Percentiles rank a stretch among this genome's conserved stretches.
phyloP scores from a whole-genome alignment of 371 early-diverging fungal species.

The Mycotypha africana region DNA sequence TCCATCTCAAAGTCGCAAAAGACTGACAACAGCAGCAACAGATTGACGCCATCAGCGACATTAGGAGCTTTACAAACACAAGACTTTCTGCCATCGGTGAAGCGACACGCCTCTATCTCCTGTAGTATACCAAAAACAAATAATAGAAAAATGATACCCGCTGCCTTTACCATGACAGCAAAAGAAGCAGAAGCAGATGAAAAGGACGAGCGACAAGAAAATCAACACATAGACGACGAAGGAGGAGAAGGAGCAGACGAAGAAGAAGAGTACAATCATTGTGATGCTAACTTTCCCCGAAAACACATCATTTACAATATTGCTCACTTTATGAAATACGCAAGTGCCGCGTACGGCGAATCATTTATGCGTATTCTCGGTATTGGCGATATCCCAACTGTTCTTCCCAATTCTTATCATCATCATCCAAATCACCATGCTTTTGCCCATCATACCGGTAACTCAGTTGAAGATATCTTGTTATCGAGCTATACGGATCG shows the following conservation, averaged over 20 bases:
- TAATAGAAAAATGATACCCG: background rate
- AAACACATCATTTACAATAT: slow-evolving; percentile 63
- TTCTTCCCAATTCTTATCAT: slow-evolving; percentile 36
- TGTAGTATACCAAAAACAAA: no score
- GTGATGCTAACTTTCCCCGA: slow-evolving; percentile 36
- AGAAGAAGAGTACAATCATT: no score
- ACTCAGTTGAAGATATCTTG: slow-evolving; percentile 62
- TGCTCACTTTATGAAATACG: slow-evolving; percentile 72
- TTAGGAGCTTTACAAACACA: no score
- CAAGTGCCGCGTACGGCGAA: slow-evolving; percentile 80
- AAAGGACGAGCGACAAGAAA: background rate
- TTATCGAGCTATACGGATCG: slow-evolving; percentile 60
- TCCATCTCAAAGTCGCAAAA: no score
- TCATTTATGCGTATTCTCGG: slow-evolving; percentile 83
- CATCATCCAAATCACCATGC: slow-evolving; percentile 65
- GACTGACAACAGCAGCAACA: no score
- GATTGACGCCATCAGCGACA: no score
- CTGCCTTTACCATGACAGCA: no score
- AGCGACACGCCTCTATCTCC: no score
- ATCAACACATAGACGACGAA: no score
- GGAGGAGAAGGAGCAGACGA: no score
- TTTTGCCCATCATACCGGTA: slow-evolving; percentile 67
- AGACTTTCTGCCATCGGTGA: no score
- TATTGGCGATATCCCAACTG: slow-evolving; percentile 54
- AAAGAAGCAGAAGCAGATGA: no score